Evolutionary conservation across 306 rosid genomes (phyloP), one percentile per base, ranked within the genome.

Genomic region (Trifolium dubium): DNA sequence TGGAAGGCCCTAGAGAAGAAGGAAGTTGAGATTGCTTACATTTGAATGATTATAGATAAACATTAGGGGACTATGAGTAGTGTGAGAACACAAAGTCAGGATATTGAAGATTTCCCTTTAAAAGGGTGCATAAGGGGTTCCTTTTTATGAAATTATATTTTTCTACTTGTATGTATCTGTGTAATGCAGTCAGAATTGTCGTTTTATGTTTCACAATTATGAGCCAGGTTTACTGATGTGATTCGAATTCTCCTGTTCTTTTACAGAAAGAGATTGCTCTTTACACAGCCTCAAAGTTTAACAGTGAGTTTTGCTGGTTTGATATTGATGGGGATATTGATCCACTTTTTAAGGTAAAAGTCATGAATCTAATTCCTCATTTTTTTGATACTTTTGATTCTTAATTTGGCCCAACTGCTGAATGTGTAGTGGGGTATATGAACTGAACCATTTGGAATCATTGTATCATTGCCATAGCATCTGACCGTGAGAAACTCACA

Each of bases 221-320:
- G 66, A 62, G 43, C 69, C 51, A 74, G 72, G 34, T 63, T 78
- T 64, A 50, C 9, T 77, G 64, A 75, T 47, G 64, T 39, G 18
- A 63, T 53, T 53, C 68, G 29, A 40, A 60, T 59, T 5, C 43
- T 40, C 80, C 77, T 67, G 60, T 65, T 75, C 55, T 73, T 83
- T 81, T 85, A 80, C 91, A 94, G 98, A 94, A 91, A 88, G 98
- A 94, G 86, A 80, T 94, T 83, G 96, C 96, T 75, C 80, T 94
- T 79, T 94, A 94, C 85, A 89, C 92, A 5, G 96, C 96, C 18
- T 88, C 97, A 65, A 94, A 89, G 83, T 77, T 84, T 78, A 85
- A 77, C 77, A 81, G 80, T 29, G 97, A 89, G 17, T 94, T 94
- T 81, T 72, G 84, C 86, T 88, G 88, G 92, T 94, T 91, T 83